Evolutionary conservation across 2,329 filamentous ascomycete species (phyloP).

Genomic region (Atkinsonella hypoxylon): DNA sequence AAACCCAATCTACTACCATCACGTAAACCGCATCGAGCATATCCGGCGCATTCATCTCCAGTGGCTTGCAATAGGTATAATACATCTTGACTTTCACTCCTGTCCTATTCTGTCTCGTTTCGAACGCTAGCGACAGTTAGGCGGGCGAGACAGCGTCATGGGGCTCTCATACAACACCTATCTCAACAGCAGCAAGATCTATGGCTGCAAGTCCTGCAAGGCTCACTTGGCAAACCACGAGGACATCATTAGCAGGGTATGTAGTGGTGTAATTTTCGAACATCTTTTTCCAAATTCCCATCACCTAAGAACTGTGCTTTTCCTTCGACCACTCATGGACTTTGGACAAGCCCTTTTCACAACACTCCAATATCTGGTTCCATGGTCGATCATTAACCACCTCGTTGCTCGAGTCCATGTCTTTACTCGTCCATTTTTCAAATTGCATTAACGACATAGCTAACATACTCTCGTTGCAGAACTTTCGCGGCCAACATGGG

Average conservation of each 20-base stretch:
- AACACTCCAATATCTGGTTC: no score
- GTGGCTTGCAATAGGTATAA: background rate
- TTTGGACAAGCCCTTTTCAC: no score
- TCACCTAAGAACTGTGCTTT: no score
- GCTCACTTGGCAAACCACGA: slow-evolving; percentile 91
- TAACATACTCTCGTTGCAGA: slow-evolving; percentile 37
- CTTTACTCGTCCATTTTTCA: background rate
- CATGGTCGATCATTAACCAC: no score
- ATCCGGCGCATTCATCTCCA: background rate
- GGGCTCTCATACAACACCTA: slow-evolving; percentile 88
- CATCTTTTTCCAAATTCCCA: background rate
- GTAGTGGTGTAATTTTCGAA: slow-evolving; percentile 16
- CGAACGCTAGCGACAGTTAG: background rate
- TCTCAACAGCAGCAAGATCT: slow-evolving; percentile 75
- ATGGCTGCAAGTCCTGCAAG: slow-evolving; percentile 90
- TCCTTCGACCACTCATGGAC: no score
- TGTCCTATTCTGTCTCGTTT: background rate
- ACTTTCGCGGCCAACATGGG: slow-evolving; percentile 95
- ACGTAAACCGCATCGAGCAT: background rate
- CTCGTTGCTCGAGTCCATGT: background rate
- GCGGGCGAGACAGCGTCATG: slow-evolving; percentile 37
- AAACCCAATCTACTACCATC: background rate
- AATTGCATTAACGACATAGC: background rate
- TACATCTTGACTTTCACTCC: background rate
- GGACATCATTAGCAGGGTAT: slow-evolving; percentile 85